Evolutionary conservation across 2,329 filamentous ascomycete genomes (phyloP).

Genomic region (Acarospora socialis): DNA sequence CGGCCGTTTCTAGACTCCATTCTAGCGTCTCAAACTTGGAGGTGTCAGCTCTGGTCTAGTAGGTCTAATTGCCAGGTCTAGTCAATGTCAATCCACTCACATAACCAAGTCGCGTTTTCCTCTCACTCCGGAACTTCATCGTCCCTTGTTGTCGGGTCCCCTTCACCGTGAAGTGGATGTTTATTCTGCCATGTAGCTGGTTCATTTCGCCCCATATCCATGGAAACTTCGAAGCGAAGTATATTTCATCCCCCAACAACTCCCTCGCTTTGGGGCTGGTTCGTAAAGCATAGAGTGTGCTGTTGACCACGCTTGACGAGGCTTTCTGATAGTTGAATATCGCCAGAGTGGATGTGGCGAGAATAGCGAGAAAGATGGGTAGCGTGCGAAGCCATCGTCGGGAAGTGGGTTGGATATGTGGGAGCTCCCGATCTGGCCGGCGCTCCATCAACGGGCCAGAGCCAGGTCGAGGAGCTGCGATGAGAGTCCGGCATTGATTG

Average conservation of each 20-base stretch:
- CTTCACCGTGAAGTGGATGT: slow-evolving; percentile 77
- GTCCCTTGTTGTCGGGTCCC: slow-evolving; percentile 56
- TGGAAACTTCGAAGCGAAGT: slow-evolving; percentile 63
- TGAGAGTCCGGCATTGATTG: slow-evolving; percentile 12
- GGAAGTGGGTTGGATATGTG: slow-evolving; percentile 33
- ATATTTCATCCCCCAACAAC: slow-evolving; percentile 73
- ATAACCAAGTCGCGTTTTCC: slow-evolving; percentile 49
- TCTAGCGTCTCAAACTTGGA: slow-evolving; percentile 67
- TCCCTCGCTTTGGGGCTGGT: slow-evolving; percentile 62
- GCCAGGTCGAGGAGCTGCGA: slow-evolving; percentile 15
- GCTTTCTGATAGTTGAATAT: slow-evolving; percentile 99
- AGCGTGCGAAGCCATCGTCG: slow-evolving; percentile 58
- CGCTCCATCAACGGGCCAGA: slow-evolving; percentile 45
- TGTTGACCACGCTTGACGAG: slow-evolving; percentile 71
- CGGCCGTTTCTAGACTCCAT: slow-evolving; percentile 67
- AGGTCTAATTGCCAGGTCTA: slow-evolving; percentile 9
- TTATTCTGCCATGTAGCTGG: slow-evolving; percentile 78
- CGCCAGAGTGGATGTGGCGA: slow-evolving; percentile 57
- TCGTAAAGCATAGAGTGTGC: slow-evolving; percentile 81
- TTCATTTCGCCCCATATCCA: slow-evolving; percentile 84
- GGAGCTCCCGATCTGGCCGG: slow-evolving; percentile 50
- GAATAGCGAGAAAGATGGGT: slow-evolving; percentile 63
- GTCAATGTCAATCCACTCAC: slow-evolving; percentile 19
- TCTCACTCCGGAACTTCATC: slow-evolving; percentile 68
- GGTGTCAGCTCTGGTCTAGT: slow-evolving; percentile 23